Evolutionary conservation across 2,329 filamentous ascomycete genomes (phyloP).

Genomic region (Fulvia fulva): DNA sequence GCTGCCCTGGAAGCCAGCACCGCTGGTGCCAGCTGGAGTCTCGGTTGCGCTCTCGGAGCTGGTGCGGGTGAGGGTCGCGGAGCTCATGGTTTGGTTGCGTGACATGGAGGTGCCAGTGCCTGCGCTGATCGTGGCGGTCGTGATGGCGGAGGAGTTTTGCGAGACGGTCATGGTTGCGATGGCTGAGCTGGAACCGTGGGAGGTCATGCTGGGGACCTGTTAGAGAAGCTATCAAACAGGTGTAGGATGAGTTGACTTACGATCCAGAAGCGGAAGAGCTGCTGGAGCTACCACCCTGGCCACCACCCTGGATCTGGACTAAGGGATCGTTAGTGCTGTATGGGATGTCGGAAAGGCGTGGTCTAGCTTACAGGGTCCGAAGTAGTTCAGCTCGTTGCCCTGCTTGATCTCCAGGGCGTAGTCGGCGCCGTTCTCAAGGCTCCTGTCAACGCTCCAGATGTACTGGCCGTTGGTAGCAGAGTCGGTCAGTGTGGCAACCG

Average conservation of each 20-base stretch:
- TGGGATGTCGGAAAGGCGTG: neutral
- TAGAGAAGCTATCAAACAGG: neutral
- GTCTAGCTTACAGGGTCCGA: constrained; percentile 41
- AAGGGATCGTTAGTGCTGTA: neutral
- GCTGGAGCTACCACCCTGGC: constrained; percentile 6
- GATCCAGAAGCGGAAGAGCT: constrained; percentile 6
- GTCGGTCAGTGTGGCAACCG: constrained; percentile 38
- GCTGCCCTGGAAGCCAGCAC: constrained; percentile 17
- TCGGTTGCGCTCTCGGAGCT: constrained; percentile 6
- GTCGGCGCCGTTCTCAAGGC: constrained; percentile 43
- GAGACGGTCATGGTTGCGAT: constrained; percentile 4
- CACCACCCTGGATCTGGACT: neutral
- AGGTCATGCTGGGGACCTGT: constrained; percentile 1
- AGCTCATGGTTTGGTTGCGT: constrained; percentile 30
- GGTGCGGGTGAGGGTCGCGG: constrained; percentile 20
- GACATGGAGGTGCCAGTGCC: constrained; percentile 25
- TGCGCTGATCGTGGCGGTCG: constrained; percentile 16
- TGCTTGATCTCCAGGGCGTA: constrained; percentile 60
- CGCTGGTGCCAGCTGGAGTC: constrained; percentile 2
- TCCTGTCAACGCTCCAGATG: constrained; percentile 49
- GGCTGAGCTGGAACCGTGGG: constrained; percentile 4
- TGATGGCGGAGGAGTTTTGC: constrained; percentile 16
- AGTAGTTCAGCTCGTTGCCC: constrained; percentile 53
- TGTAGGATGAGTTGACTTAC: neutral
- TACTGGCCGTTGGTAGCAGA: constrained; percentile 25